Evolutionary conservation across 257 asterid species (phyloP).

Genomic region (Echites panduratus): DNA sequence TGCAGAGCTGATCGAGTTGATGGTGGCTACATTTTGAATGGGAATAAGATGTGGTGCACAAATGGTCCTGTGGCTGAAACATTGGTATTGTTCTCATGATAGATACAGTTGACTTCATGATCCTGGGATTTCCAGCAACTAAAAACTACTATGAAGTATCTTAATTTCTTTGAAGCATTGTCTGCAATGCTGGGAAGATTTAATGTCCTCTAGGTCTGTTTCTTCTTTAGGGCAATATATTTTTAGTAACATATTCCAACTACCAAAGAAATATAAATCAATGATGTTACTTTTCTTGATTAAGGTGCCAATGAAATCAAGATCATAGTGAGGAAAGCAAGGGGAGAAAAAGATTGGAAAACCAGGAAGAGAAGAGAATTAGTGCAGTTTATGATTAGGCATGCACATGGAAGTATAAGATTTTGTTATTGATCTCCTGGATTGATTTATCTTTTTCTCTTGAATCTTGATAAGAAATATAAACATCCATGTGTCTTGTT

Average conservation of each 20-base stretch:
- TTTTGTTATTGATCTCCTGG: background rate
- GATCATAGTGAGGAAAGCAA: too few species aligned
- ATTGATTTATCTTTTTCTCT: background rate
- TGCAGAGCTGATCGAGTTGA: constrained; percentile 87
- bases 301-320: too few species aligned
- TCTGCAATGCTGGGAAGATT: background rate
- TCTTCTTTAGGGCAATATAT: background rate
- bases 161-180: background rate
- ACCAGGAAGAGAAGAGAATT: background rate
- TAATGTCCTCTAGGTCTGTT: background rate
- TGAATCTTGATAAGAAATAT: background rate
- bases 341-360: background rate
- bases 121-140: background rate
- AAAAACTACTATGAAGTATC: background rate
- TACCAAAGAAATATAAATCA: background rate
- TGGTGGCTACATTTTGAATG: constrained; percentile 89
- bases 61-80: constrained; percentile 93
- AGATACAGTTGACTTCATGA: background rate
- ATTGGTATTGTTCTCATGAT: constrained; percentile 40
- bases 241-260: background rate
- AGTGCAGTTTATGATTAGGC: background rate
- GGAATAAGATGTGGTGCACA: constrained; percentile 99
- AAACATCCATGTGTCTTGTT: background rate
- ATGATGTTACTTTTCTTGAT: background rate
- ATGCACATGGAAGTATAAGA: too few species aligned